Percentiles rank a stretch among this genome's conserved stretches.
These are phyloP conservation scores for Yarrowia sp. DNA, from an alignment of 805 yeast genomes.

Conservation along the genomic window DNA sequence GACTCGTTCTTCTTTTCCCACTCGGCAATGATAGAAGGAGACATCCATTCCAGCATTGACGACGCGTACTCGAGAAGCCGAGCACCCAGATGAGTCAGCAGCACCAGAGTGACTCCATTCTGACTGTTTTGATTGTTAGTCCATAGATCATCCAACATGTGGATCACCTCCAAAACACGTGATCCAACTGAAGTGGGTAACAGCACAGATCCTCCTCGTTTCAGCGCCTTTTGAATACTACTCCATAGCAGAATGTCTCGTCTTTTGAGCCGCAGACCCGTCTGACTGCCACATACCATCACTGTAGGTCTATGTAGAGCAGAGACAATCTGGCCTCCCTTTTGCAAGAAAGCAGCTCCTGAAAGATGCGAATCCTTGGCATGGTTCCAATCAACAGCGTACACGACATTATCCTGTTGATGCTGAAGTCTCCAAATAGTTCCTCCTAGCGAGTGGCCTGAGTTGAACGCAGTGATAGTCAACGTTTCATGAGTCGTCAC, in stretches of 20 bases:
- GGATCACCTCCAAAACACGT: slow-evolving; percentile 79
- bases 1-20: slow-evolving; percentile 79
- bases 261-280: slow-evolving; percentile 62
- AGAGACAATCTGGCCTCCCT: slow-evolving; percentile 66
- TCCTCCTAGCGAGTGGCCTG: slow-evolving; percentile 96
- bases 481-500: slow-evolving; percentile 45
- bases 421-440: slow-evolving; percentile 82
- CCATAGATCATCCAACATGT: slow-evolving; percentile 72
- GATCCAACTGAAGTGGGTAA: slow-evolving; percentile 84
- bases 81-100: slow-evolving; percentile 80
- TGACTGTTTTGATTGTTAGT: slow-evolving; percentile 49
- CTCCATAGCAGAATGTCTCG: slow-evolving; percentile 69
- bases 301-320: slow-evolving; percentile 78
- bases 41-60: slow-evolving; percentile 95
- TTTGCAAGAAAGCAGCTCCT: slow-evolving; percentile 62
- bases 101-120: slow-evolving; percentile 65
- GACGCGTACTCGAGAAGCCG: slow-evolving; percentile 81
- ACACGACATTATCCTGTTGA: slow-evolving; percentile 78
- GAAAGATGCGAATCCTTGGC: slow-evolving; percentile 84
- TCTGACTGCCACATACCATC: slow-evolving; percentile 70
- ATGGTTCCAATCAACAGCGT: slow-evolving; percentile 95
- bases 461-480: slow-evolving; percentile 78
- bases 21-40: slow-evolving; percentile 78
- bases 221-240: slow-evolving; percentile 68
- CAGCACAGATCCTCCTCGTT: slow-evolving; percentile 79